phyloP scores from a whole-genome alignment of 1,139 yeast genomes.

The Kodamaea fungicola region DNA sequence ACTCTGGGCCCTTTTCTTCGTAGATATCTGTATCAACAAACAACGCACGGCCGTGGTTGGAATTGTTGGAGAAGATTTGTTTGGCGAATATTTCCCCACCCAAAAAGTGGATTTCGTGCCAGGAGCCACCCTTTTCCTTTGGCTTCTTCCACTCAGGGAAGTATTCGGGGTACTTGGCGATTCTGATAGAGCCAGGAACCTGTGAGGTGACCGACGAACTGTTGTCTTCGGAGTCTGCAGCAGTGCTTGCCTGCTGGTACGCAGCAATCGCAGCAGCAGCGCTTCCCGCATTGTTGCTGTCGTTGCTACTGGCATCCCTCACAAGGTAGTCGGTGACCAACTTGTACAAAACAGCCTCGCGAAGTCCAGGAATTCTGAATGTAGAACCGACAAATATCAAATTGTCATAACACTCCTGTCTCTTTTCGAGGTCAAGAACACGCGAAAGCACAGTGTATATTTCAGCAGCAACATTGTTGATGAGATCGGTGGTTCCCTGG shows the following conservation, averaged over 20 bases:
- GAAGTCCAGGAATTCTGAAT: conserved; percentile 68
- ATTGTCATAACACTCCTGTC: conserved; percentile 87
- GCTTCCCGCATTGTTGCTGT: conserved; percentile 13
- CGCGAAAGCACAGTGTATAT: conserved; percentile 52
- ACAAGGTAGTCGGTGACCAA: conserved; percentile 59
- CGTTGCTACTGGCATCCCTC: conserved; percentile 26
- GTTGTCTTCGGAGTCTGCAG: conserved; percentile 17
- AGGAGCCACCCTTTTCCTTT: conserved; percentile 52
- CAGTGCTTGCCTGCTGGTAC: conserved; percentile 32
- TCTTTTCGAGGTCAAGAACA: conserved; percentile 64
- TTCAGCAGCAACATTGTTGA: conserved; percentile 50
- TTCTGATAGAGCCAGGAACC: conserved; percentile 70
- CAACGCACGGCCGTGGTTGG: conserved; percentile 59
- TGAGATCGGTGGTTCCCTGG: conserved; percentile 64
- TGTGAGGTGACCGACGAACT: conserved; percentile 44
- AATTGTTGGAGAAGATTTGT: conserved; percentile 67
- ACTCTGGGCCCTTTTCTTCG: conserved; percentile 76
- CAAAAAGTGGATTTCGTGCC: conserved; percentile 70
- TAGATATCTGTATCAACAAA: conserved; percentile 72
- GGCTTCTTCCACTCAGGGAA: conserved; percentile 93
- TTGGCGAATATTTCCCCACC: conserved; percentile 89
- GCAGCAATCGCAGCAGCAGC: conserved; percentile 37
- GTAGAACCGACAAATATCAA: conserved; percentile 78
- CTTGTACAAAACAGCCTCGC: conserved; percentile 61
- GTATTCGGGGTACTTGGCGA: conserved; percentile 80